Base-by-base conservation (phyloP, 1,139 yeast genomes). In the Pichia inconspicua region DNA sequence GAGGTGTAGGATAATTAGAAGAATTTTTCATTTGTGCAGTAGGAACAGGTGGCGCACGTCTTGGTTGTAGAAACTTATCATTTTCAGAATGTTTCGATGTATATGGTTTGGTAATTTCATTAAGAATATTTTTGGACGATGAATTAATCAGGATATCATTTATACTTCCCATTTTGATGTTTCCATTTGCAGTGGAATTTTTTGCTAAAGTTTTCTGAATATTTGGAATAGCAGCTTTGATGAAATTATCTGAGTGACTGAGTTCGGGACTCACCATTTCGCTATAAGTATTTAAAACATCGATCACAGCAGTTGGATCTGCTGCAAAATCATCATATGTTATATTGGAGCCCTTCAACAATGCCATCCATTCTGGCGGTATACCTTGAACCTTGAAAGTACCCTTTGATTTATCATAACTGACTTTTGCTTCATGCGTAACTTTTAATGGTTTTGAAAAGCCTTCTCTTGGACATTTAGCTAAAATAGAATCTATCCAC, bases 401-500 rank as follows among this genome's bases (percentile, higher is more conserved):
- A 17, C 94, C 94, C 73, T 78, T 61, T 69, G 86, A 72, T 60
- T 92, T 75, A 72, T 84, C 81, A 55, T 74, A 75, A 2, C 78
- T 79, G 28, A 77, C 80, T 57, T 76, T 80, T 12, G 76, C 69
- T 73, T 85, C 84, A 62, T 84, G 94, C 3, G 89, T 84, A 61
- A 84, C 84, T 59, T 83, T 83, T 25, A 84, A 81, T 12, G 94
- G 94, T 43, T 78, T 80, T 2, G 89, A 82, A n/a, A 84, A 89
- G 11, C 90, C 84, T 47, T 84, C 75, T 54, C 84, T 71, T 1
- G 97, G 96, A 58, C 95, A 86, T 63, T 87, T 87, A 17, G 92
- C 78, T 56, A 88, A 81, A 55, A 90, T 86, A 15, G 88, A 84
- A 65, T 92, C 97, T 53, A 90, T 75, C 98, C 98, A 90, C 54